Evolutionary conservation across 2,329 filamentous ascomycete genomes (phyloP), one percentile per base, ranked within the genome.

Genomic region (Nigrospora osmanthi): DNA sequence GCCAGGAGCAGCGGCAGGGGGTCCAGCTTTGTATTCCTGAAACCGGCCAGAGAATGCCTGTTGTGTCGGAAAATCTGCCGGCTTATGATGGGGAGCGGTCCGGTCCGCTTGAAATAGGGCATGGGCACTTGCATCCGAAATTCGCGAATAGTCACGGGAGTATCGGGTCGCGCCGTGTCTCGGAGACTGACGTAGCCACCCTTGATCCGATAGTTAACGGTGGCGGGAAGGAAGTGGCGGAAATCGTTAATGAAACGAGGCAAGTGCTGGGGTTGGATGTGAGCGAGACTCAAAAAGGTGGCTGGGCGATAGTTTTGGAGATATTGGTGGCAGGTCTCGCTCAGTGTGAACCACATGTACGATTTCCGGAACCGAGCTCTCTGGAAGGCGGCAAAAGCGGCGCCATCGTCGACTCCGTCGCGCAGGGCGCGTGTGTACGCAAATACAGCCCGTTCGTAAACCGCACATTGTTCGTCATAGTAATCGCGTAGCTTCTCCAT

Each of bases 211-310:
- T 73, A 72, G 28, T 44, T 40, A 11, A 68, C 50, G 3, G 52
- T 49, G 17, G 60, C 58, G 0, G 67, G 67, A 9, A 78, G 44
- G 46, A 76, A 74, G 35, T 65, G 62, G 12, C 56, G 56, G 61
- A 75, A 78, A 53, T 75, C 71, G 39, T 62, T 55, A n/a, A 77
- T 50, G 30, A 72, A 52, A 9, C 60, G 54, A 1, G 74, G 75
- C 17, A 43, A 31, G 50, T 46, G 35, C 51, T 42, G n/a, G 43
- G 32, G 14, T 17, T 16, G 32, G 15, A 16, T 4, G 28, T 43
- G 50, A 7, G 12, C 12, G 17, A 32, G 31, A 19, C 30, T 42
- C n/a, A 32, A 36, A 17, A 49, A 44, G 23, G 23, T 28, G 9
- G 5, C 10, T 28, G 23, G 23, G 15, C 51, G 48, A 11, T 47